Base-by-base conservation (phyloP, 495 filamentous ascomycete species). In the Pseudomonodictys pantanalensis region DNA sequence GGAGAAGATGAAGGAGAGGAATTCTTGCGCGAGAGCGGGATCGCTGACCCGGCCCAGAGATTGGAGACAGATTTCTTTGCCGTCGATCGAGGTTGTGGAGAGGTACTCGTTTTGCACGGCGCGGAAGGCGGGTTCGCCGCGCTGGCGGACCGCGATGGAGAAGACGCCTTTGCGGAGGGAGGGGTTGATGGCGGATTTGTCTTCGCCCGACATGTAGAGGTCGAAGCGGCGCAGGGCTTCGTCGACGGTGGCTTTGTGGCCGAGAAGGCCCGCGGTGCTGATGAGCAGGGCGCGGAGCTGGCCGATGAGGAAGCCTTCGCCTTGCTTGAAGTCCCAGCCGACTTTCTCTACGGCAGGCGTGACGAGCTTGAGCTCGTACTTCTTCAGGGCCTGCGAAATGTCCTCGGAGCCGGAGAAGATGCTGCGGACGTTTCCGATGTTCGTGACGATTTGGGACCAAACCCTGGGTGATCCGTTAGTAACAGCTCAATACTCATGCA, bases 221-320 rank as follows among this genome's bases (percentile, higher is more conserved):
- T 86, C 77, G 74, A 96, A 97, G 32, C 86, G 84, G 56, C 79
- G 74, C 68, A 85, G 79, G 20, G 88, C 89, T 68, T 92, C 90
- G 18, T 80, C 38, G 6, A 60, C 82, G 68, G 77, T 90, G 85
- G 76, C 77, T 68, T 88, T 73, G 67, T 98, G 87, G 1, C 86
- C 86, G 30, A 82, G 84, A 46, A 80, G 75, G 10, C 89, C 86
- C 23, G 91, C 92, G 69, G 84, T 81, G 7, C 78, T 68, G 52
- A 97, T 83, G 42, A 97, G 78, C 23, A 91, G 77, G 60, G 90
- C 87, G 17, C 93, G 89, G 22, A 95, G 79, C 66, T 95, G 85
- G 35, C 83, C 80, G 10, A 79, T 86, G 42, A 96, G 84, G 69
- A 86, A 96, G 68, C 92, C 88, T 53, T 98, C 93, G 32, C 79